Percentiles rank a stretch among this genome's conserved stretches.
Conservation (phyloP, 805 yeast genomes). For the Candida dajiaensis region DNA sequence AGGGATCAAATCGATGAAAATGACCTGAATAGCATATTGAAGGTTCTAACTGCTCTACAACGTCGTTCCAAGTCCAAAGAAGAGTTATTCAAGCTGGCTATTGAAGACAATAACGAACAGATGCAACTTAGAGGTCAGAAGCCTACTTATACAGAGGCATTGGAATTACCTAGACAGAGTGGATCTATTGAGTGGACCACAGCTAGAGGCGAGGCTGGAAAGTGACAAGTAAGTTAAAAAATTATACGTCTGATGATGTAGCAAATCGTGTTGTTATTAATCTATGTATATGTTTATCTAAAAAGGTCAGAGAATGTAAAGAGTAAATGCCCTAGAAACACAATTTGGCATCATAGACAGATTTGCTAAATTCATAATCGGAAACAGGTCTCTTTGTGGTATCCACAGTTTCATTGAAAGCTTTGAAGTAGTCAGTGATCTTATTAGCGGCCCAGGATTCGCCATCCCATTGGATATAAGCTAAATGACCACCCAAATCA, state of each 20-base stretch:
- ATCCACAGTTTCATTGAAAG: constrained; percentile 32
- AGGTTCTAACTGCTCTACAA: constrained; percentile 30
- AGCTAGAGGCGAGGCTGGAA: constrained; percentile 75
- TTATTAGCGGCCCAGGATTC: constrained; percentile 44
- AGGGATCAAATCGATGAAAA: constrained; percentile 40
- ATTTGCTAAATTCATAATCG: constrained; percentile 13
- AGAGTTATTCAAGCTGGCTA: constrained; percentile 32
- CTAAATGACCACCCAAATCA: constrained; percentile 70
- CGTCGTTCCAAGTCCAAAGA: constrained; percentile 26
- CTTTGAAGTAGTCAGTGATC: constrained; percentile 33
- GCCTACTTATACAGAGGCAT: constrained; percentile 3
- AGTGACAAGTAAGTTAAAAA: constrained; percentile 1
- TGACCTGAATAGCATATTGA: constrained; percentile 31
- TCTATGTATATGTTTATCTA: background rate
- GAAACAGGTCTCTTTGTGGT: constrained; percentile 10
- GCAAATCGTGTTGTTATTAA: background rate
- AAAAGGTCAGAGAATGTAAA: no score
- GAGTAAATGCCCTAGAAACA: constrained; percentile 2
- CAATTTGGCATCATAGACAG: constrained; percentile 16
- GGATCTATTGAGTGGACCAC: constrained; percentile 74
- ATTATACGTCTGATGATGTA: background rate
- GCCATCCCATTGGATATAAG: constrained; percentile 37
- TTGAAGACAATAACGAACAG: constrained; percentile 33
- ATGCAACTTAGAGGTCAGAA: constrained; percentile 22
- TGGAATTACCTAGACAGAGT: constrained; percentile 49